phyloP scores from a whole-genome alignment of 2,329 filamentous ascomycete genomes.

The Sphaerostilbella broomeana region DNA sequence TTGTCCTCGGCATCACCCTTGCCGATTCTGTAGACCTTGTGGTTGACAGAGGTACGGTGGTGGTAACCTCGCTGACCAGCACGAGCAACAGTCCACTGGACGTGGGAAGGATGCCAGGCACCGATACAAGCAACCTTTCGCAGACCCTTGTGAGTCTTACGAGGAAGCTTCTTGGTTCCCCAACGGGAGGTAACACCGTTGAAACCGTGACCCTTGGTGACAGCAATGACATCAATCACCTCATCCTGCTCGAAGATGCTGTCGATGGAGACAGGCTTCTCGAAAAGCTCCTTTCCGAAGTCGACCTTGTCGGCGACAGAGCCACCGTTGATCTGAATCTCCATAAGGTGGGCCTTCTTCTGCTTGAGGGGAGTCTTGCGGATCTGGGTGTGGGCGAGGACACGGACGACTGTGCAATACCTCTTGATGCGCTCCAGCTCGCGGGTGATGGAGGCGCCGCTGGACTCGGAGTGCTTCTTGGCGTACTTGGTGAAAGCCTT shows the following conservation, averaged over 20 bases:
- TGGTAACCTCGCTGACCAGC: constrained; percentile 99
- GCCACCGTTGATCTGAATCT: constrained; percentile 99
- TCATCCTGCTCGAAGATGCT: constrained; percentile 98
- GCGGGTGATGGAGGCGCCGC: constrained; percentile 82
- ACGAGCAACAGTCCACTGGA: constrained; percentile 99
- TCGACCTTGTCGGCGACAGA: constrained; percentile 94
- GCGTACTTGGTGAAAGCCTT: constrained; percentile 99
- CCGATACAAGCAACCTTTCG: constrained; percentile 99
- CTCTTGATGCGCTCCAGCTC: constrained; percentile 99
- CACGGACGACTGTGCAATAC: constrained; percentile 99
- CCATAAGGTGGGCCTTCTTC: constrained; percentile 99
- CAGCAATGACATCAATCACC: constrained; percentile 98
- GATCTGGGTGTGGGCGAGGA: constrained; percentile 99
- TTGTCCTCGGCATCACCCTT: constrained; percentile 87
- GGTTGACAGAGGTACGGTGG: constrained; percentile 99
- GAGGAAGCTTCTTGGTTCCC: constrained; percentile 99
- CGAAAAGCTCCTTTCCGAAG: constrained; percentile 91
- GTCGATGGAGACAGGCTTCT: constrained; percentile 95
- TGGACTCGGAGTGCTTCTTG: constrained; percentile 98
- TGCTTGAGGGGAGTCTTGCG: constrained; percentile 99
- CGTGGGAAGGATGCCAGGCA: constrained; percentile 99
- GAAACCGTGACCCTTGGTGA: constrained; percentile 99
- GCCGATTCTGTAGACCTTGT: constrained; percentile 99
- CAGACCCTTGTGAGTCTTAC: constrained; percentile 99
- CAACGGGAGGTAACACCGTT: constrained; percentile 94